Conservation (phyloP, 2,329 filamentous ascomycete genomes). For the Colletotrichum filicis region DNA sequence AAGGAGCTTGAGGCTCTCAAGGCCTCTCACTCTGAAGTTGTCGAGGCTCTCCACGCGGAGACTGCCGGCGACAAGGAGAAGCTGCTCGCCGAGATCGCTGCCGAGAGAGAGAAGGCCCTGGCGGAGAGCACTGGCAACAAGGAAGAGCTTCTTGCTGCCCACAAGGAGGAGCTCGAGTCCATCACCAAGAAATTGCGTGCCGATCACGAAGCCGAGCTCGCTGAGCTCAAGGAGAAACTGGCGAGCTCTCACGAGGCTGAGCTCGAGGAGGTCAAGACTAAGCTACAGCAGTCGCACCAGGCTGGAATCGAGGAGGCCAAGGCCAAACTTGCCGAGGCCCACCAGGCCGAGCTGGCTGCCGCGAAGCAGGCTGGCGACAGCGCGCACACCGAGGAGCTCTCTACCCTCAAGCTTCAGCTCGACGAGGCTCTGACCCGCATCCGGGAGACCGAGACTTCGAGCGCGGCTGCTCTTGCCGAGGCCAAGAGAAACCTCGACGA, state of each 20-base stretch:
- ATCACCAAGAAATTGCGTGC: constrained; percentile 45
- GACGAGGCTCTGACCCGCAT: constrained; percentile 44
- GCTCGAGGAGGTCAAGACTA: constrained; percentile 50
- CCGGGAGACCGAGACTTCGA: constrained; percentile 50
- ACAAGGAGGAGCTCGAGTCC: constrained; percentile 44
- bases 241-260: constrained; percentile 58
- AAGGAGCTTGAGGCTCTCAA: constrained; percentile 55
- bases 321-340: constrained; percentile 44
- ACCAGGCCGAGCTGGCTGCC: constrained; percentile 44
- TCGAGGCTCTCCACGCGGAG: constrained; percentile 56
- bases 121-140: constrained; percentile 52
- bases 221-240: constrained; percentile 46
- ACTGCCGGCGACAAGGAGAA: constrained; percentile 51
- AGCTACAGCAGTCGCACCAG: constrained; percentile 46
- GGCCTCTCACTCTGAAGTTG: constrained; percentile 53
- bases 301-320: constrained; percentile 49
- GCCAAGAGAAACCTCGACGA: constrained; percentile 57
- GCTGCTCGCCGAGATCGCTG: constrained; percentile 45
- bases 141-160: constrained; percentile 46
- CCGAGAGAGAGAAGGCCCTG: constrained; percentile 53
- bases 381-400: constrained; percentile 49
- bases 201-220: constrained; percentile 45
- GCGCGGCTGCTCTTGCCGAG: constrained; percentile 56
- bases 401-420: constrained; percentile 47
- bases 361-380: constrained; percentile 46